Evolutionary conservation across 2,329 filamentous ascomycete species (phyloP), one percentile per base, ranked within the genome.

Genomic region (Arthrocladium fulminans): DNA sequence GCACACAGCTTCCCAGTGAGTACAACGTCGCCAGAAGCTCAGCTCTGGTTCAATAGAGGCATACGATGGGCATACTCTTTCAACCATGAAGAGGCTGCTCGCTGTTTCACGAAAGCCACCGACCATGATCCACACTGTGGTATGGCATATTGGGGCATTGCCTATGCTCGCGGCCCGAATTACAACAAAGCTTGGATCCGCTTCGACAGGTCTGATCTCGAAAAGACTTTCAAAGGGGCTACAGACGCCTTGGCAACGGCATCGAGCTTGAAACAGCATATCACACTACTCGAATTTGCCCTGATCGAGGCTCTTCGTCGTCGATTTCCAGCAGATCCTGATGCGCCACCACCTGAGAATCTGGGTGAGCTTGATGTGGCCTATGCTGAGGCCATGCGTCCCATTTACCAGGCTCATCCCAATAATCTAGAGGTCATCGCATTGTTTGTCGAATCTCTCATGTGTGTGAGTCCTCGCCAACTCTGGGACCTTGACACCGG

Each of bases 41-140:
- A 84, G 59, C 67, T 57, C 5, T 88, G 84, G 84, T 87, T 86
- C 61, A 72, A 83, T 60, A 77, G 83, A 2, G 84, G 83, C 2
- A 67, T 88, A n/a, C 70, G 81, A 19, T 88, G 84, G 84, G 74
- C 72, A 37, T 88, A 84, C 62, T 81, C 71, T 19, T 89, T 89
- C 69, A 87, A 88, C 60, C 84, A 88, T 59, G 81, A 83, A 55
- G 84, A 88, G 61, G 76, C 82, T 0, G 74, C 73, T 3, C 66
- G 65, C 34, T 75, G 73, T 54, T 75, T 75, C 45, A 60, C 68
- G 43, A 61, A 63, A 20, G 70, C 70, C 2, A 67, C 70, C 13
- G 50, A 54, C 1, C 60, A 67, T 41, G 72, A 76, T 50, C 58
- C 65, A 0, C 41, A 59, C 2, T 73, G 69, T 51, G 64, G 65